Conservation (phyloP, 495 filamentous ascomycete genomes). For the Penicillium ochrochloron region DNA sequence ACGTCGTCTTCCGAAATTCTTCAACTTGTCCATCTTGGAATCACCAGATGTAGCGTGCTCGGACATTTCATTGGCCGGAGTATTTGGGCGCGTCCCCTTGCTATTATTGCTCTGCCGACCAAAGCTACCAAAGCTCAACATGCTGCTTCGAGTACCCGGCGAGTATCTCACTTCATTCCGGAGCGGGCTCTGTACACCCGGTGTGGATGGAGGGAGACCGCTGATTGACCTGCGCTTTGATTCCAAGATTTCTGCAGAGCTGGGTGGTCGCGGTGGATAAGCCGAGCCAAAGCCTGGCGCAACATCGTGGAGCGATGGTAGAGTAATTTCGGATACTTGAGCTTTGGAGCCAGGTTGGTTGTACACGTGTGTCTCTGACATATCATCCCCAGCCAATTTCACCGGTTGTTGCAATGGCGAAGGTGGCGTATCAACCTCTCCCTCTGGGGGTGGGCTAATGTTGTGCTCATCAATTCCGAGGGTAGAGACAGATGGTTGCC, state of each 20-base stretch:
- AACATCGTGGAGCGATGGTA: constrained; percentile 12
- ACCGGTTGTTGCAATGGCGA: constrained; percentile 16
- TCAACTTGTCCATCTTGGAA: constrained; percentile 39
- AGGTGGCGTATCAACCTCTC: constrained; percentile 19
- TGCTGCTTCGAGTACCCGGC: constrained; percentile 32
- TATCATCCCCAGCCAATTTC: background rate
- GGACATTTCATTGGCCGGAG: constrained; percentile 33
- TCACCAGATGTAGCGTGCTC: constrained; percentile 15
- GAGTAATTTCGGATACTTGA: background rate
- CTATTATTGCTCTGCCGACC: constrained; percentile 26
- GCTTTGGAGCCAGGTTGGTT: constrained; percentile 4
- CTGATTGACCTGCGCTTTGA: constrained; percentile 31
- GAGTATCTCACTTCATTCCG: constrained; percentile 37
- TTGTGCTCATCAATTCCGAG: constrained; percentile 23
- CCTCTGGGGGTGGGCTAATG: background rate
- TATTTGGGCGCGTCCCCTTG: constrained; percentile 31
- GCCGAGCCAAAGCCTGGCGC: constrained; percentile 1
- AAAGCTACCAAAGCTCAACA: constrained; percentile 36
- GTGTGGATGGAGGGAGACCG: constrained; percentile 26
- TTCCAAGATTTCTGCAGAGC: constrained; percentile 29
- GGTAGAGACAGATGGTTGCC: constrained; percentile 31
- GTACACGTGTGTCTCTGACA: constrained; percentile 10
- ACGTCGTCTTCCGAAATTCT: constrained; percentile 36
- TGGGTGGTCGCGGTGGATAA: constrained; percentile 5
- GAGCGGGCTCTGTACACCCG: constrained; percentile 33